Conservation (phyloP, 768 basidiomycete species). For the Rhodosporidiobolus odoratus region DNA sequence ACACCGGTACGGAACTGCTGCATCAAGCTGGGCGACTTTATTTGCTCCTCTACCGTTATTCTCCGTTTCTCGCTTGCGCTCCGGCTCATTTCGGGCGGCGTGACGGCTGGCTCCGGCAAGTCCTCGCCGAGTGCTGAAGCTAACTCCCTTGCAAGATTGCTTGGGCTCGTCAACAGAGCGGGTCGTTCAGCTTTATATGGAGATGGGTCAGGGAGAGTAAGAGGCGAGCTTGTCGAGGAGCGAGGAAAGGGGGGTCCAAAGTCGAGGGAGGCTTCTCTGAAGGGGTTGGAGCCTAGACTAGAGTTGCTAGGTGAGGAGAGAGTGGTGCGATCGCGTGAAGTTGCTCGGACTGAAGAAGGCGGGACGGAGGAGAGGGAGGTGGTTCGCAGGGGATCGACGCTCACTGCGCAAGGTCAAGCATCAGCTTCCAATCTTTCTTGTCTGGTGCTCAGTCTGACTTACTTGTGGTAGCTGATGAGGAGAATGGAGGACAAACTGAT, state of each 20-base stretch:
- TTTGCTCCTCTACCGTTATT: not conserved
- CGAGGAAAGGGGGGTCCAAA: not conserved
- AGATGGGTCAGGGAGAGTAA: not conserved
- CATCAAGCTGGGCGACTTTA: not conserved
- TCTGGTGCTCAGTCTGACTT: too few species aligned
- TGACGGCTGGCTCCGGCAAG: not conserved
- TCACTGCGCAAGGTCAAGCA: too few species aligned
- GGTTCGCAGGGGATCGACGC: too few species aligned
- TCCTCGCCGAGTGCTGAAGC: too few species aligned
- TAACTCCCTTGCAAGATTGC: not conserved
- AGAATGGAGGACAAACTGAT: too few species aligned
- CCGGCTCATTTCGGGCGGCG: not conserved
- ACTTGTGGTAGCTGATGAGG: too few species aligned
- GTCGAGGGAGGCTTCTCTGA: slow-evolving; percentile 11
- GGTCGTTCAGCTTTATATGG: not conserved
- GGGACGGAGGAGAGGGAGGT: too few species aligned
- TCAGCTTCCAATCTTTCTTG: too few species aligned
- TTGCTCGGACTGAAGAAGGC: too few species aligned
- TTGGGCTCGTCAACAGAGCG: too few species aligned
- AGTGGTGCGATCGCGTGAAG: too few species aligned
- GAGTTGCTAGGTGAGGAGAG: too few species aligned
- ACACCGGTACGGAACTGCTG: slow-evolving; percentile 11
- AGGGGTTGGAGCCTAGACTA: not conserved
- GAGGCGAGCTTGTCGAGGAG: not conserved
- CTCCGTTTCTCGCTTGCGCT: not conserved